These are phyloP conservation scores for Botryotinia narcissicola DNA, from an alignment of 2,329 filamentous ascomycete genomes.

Conservation along the genomic window DNA sequence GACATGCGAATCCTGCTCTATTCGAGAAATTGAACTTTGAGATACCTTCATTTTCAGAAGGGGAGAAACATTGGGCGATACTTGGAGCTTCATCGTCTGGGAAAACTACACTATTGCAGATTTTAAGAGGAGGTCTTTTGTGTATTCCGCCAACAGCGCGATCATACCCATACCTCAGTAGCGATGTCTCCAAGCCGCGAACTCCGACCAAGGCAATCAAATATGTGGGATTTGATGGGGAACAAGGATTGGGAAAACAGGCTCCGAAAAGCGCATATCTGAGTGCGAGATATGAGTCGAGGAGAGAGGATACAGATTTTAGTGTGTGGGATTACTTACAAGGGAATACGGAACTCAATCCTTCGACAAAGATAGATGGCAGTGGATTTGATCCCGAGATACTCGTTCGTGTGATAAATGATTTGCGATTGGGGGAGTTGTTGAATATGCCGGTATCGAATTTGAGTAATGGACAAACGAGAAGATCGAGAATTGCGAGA, in stretches of 20 bases:
- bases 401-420: conserved; percentile 61
- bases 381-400: conserved; percentile 49
- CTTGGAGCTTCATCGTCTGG: conserved; percentile 75
- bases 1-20: conserved; percentile 60
- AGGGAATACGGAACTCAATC: conserved; percentile 81
- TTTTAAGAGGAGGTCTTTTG: conserved; percentile 72
- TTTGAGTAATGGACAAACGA: conserved; percentile 89
- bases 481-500: conserved; percentile 82
- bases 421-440: conserved; percentile 67
- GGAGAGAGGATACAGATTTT: conserved; percentile 83
- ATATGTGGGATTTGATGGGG: conserved; percentile 87
- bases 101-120: conserved; percentile 78
- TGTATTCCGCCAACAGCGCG: conserved; percentile 73
- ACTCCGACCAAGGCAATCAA: conserved; percentile 68
- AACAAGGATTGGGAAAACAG: conserved; percentile 55
- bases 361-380: conserved; percentile 53
- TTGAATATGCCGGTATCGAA: conserved; percentile 82
- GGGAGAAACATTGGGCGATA: conserved; percentile 72
- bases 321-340: conserved; percentile 76
- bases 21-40: conserved; percentile 71
- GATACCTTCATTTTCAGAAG: conserved; percentile 56
- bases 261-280: conserved; percentile 74
- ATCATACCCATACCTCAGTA: conserved; percentile 74
- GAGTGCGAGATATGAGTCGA: conserved; percentile 85
- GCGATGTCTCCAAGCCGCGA: conserved; percentile 52